phyloP scores from a whole-genome alignment of 2,329 filamentous ascomycete genomes.

The Polychaeton citri region DNA sequence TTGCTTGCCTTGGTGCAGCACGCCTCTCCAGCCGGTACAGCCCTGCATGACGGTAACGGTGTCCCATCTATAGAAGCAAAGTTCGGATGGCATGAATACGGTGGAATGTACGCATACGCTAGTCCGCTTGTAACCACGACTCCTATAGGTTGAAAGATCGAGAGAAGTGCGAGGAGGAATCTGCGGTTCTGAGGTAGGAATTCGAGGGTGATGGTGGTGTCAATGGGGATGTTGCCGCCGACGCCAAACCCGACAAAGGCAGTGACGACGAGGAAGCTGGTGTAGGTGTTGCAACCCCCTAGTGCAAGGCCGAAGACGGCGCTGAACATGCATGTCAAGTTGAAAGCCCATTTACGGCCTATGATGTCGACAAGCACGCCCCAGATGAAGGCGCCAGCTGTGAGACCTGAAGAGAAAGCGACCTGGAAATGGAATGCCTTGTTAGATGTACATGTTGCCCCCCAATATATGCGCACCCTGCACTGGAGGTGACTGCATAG shows the following conservation, averaged over 20 bases:
- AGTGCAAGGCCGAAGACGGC: constrained; percentile 41
- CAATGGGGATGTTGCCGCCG: constrained; percentile 42
- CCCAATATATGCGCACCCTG: no score
- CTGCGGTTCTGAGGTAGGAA: constrained; percentile 40
- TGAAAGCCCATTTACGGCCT: constrained; percentile 44
- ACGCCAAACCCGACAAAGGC: constrained; percentile 41
- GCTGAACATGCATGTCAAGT: constrained; percentile 42
- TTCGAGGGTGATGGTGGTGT: constrained; percentile 43
- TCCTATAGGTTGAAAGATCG: constrained; percentile 43
- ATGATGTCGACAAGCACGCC: constrained; percentile 42
- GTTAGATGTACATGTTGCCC: no score
- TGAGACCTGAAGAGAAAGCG: constrained; percentile 41
- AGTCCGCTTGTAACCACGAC: constrained; percentile 39
- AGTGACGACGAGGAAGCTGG: constrained; percentile 38
- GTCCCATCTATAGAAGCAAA: constrained; percentile 23
- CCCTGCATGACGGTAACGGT: constrained; percentile 32
- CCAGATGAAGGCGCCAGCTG: constrained; percentile 43
- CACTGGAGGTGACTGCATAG: constrained; percentile 3
- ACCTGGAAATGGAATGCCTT: constrained; percentile 10
- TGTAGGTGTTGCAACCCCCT: constrained; percentile 37
- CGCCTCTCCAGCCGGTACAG: constrained; percentile 13
- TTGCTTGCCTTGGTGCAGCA: constrained; percentile 27
- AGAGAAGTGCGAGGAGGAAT: constrained; percentile 40
- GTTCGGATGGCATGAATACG: constrained; percentile 38
- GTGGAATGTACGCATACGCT: constrained; percentile 41